These are phyloP conservation scores for Hypoxylon sp. DNA, from an alignment of 2,329 filamentous ascomycete genomes.

Conservation along the genomic window DNA sequence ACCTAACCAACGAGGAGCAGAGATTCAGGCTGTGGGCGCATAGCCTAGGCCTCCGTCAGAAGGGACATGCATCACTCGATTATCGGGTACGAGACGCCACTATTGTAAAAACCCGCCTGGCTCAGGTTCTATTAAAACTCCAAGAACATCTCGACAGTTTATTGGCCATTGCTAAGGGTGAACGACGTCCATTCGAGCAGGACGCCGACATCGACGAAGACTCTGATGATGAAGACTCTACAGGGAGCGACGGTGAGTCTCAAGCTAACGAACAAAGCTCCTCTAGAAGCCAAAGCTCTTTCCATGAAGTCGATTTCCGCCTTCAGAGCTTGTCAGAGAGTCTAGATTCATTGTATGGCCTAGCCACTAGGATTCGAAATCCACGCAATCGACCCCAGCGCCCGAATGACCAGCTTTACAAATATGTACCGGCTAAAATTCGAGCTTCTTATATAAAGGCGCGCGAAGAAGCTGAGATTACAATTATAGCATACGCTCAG, in stretches of 20 bases:
- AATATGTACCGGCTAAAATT: slow-evolving; percentile 12
- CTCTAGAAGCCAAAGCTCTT: slow-evolving; percentile 9
- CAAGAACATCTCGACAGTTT: not conserved
- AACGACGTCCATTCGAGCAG: not conserved
- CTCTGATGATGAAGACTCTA: not conserved
- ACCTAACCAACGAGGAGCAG: slow-evolving; percentile 14
- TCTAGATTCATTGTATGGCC: slow-evolving; percentile 26
- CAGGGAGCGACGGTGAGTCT: not conserved
- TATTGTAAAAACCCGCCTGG: slow-evolving; percentile 29
- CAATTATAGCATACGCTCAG: slow-evolving; percentile 27
- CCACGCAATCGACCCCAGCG: slow-evolving; percentile 37
- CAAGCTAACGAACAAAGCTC: not conserved
- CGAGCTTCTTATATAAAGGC: slow-evolving; percentile 3
- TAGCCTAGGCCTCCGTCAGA: slow-evolving; percentile 33
- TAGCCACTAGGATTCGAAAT: slow-evolving; percentile 36
- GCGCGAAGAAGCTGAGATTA: slow-evolving; percentile 26
- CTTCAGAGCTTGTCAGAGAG: slow-evolving; percentile 12
- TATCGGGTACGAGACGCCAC: slow-evolving; percentile 41
- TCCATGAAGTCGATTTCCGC: slow-evolving; percentile 23
- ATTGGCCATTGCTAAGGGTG: not conserved
- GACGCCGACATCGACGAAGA: not conserved
- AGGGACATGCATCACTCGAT: slow-evolving; percentile 43
- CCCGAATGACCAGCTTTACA: slow-evolving; percentile 29
- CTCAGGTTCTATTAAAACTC: not conserved
- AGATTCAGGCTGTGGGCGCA: slow-evolving; percentile 41